Conservation (phyloP, 2,329 filamentous ascomycete genomes). For the Gaeumannomyces sp. region DNA sequence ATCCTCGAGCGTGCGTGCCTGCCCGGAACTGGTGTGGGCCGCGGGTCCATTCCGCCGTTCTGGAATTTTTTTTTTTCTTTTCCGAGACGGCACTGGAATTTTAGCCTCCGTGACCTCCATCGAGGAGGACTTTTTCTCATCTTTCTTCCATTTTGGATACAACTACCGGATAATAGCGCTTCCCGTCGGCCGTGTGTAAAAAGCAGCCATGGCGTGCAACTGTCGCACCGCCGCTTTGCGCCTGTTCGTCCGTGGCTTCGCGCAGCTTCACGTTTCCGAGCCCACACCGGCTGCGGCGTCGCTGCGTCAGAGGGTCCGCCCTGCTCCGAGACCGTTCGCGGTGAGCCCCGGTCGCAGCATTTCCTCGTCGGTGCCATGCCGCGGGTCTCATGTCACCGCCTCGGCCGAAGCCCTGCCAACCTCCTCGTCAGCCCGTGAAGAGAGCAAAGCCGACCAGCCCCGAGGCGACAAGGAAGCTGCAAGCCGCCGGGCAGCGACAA, state of each 20-base stretch:
- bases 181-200: background rate
- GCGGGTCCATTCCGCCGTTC: background rate
- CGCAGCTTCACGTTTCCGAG: constrained; percentile 7
- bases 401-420: background rate
- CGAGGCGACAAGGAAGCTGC: background rate
- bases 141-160: background rate
- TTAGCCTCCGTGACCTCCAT: too few species aligned
- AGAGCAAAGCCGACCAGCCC: background rate
- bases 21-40: background rate
- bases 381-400: background rate
- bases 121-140: too few species aligned
- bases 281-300: background rate
- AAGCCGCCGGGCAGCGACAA: background rate
- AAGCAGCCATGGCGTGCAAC: constrained; percentile 2
- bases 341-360: background rate
- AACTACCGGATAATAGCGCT: background rate
- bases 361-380: background rate
- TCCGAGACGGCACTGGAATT: background rate
- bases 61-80: constrained; percentile 7
- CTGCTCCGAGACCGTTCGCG: background rate
- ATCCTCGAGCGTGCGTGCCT: too few species aligned
- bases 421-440: background rate
- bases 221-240: constrained; percentile 9
- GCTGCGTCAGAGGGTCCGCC: background rate
- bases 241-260: constrained; percentile 7